phyloP scores from a whole-genome alignment of 2,329 filamentous ascomycete genomes.

The Phialophora tarda region DNA sequence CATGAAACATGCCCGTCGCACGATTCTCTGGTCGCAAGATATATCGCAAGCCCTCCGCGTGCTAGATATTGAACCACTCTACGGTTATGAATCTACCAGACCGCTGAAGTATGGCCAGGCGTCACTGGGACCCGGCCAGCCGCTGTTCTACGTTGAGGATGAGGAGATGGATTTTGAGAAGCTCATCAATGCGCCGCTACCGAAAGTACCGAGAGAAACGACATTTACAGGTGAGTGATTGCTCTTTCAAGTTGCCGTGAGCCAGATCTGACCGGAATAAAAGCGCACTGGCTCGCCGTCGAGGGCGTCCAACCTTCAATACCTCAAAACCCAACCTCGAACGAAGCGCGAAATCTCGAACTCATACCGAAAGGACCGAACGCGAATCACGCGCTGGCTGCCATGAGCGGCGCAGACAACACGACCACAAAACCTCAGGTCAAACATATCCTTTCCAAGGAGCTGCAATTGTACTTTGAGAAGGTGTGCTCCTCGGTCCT shows the following conservation, averaged over 20 bases:
- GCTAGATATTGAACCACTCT: conserved; percentile 81
- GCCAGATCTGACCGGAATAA: not conserved
- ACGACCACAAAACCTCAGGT: conserved; percentile 85
- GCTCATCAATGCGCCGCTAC: conserved; percentile 92
- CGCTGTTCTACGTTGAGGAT: conserved; percentile 95
- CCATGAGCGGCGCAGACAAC: conserved; percentile 81
- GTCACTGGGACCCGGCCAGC: conserved; percentile 88
- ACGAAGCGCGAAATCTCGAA: conserved; percentile 82
- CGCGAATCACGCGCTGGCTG: conserved; percentile 82
- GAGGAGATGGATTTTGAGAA: conserved; percentile 99
- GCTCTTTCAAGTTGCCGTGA: not conserved
- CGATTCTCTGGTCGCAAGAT: conserved; percentile 85
- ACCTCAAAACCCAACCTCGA: conserved; percentile 89
- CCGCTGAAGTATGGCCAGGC: conserved; percentile 92
- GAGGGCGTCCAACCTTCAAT: conserved; percentile 97
- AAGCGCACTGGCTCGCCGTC: conserved; percentile 95
- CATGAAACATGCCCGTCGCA: conserved; percentile 90
- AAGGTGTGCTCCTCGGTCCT: conserved; percentile 89
- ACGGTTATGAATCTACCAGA: conserved; percentile 87
- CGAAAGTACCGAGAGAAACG: conserved; percentile 91
- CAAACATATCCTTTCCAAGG: conserved; percentile 94
- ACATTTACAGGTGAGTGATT: conserved; percentile 76
- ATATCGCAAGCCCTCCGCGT: conserved; percentile 82
- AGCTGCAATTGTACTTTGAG: conserved; percentile 95
- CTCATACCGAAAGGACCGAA: conserved; percentile 87